phyloP scores from a whole-genome alignment of 306 rosid genomes.

The Corylus americana region DNA sequence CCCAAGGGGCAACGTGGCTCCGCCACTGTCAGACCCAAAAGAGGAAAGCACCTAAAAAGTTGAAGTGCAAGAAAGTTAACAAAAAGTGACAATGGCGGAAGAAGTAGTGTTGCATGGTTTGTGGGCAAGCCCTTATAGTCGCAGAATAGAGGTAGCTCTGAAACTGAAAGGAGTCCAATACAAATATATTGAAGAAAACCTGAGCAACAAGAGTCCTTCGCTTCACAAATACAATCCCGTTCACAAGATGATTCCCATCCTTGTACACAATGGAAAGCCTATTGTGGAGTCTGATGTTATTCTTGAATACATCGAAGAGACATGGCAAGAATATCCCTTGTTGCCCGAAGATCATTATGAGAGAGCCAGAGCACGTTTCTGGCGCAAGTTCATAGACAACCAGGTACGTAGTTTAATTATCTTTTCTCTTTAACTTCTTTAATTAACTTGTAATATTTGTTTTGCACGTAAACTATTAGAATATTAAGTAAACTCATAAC shows the following conservation, averaged over 20 bases:
- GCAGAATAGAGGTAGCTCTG: conserved; percentile 33
- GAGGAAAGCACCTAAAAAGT: too few species aligned
- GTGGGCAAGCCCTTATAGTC: conserved; percentile 33
- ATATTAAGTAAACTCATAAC: too few species aligned
- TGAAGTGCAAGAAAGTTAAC: not conserved
- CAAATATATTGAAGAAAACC: conserved; percentile 31
- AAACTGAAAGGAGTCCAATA: conserved; percentile 36
- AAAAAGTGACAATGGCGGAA: not conserved
- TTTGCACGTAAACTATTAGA: too few species aligned
- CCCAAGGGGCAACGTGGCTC: too few species aligned
- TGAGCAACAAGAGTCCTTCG: conserved; percentile 27
- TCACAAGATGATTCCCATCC: conserved; percentile 35
- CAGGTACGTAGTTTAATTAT: conserved; percentile 20
- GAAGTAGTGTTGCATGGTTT: conserved; percentile 23
- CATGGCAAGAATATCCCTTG: conserved; percentile 13
- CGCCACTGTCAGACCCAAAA: not conserved
- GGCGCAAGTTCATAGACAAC: conserved; percentile 39
- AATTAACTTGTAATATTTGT: too few species aligned
- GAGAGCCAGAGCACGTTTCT: conserved; percentile 38
- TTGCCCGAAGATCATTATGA: conserved; percentile 31
- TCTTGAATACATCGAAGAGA: conserved; percentile 19
- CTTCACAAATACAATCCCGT: conserved; percentile 42
- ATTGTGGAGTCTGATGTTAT: conserved; percentile 18
- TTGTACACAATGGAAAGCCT: conserved; percentile 37
- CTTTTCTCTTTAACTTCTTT: not conserved